These are phyloP conservation scores for Psilocybe cubensis DNA, from an alignment of 768 basidiomycete genomes.

Conservation along the genomic window DNA sequence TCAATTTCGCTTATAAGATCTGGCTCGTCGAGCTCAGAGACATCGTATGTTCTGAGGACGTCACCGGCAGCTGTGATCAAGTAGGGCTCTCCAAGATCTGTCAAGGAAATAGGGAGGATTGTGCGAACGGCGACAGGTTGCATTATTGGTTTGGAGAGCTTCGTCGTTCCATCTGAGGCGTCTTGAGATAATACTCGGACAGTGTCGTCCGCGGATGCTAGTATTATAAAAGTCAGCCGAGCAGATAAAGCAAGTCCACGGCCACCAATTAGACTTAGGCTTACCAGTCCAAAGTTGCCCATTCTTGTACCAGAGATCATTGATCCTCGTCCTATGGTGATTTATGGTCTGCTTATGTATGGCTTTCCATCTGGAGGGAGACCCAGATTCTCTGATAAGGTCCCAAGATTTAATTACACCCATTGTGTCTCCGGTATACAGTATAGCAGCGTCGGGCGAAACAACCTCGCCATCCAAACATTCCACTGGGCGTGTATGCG, in stretches of 20 bases:
- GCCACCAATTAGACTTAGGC: background rate
- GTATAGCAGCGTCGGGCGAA: conserved; percentile 47
- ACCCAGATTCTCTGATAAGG: conserved; percentile 45
- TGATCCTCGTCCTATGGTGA: conserved; percentile 84
- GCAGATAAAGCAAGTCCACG: background rate
- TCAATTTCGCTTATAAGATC: conserved; percentile 77
- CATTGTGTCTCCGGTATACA: conserved; percentile 93
- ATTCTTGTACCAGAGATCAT: conserved; percentile 67
- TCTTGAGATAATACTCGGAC: conserved; percentile 63
- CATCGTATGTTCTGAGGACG: conserved; percentile 77
- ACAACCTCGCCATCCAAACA: conserved; percentile 60
- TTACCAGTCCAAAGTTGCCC: conserved; percentile 90
- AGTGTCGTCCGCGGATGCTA: conserved; percentile 91
- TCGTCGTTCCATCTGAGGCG: conserved; percentile 27
- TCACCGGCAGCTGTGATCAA: conserved; percentile 87
- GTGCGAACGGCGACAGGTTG: conserved; percentile 73
- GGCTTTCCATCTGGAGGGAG: conserved; percentile 50
- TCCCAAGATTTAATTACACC: conserved; percentile 87
- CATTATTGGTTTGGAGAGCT: conserved; percentile 51
- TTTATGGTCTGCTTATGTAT: conserved; percentile 57
- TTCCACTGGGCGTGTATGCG: conserved; percentile 89
- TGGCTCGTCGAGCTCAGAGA: conserved; percentile 67
- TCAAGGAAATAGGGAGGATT: conserved; percentile 68
- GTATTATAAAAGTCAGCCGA: background rate
- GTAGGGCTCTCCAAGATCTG: conserved; percentile 71